Base-by-base conservation (phyloP, 768 basidiomycete genomes). In the Mycena amicta region DNA sequence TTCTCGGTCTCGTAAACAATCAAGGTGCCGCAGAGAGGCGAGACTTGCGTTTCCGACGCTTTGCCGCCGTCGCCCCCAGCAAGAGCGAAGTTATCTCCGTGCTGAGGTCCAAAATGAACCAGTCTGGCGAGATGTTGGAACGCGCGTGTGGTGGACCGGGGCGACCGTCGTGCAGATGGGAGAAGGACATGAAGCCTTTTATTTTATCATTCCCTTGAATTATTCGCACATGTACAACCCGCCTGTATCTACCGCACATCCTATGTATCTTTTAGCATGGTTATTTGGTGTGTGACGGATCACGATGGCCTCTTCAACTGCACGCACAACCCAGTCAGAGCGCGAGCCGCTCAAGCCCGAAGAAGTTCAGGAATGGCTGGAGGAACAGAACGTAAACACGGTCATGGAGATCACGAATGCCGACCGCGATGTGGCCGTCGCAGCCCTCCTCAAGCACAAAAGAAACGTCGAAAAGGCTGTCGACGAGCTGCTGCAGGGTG, bases 161-260 rank as follows among this genome's bases (percentile, higher is more conserved):
- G 4, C 69, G 84, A 41, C 71, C 77, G 40, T 53, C 72, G 1
- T 91, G 89, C 67, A 81, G 77, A 60, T 90, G 88, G 88, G 83
- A 86, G 66, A 45, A 56, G 22, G 59, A 61, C 46, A 87, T 90
- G 83, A 87, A 85, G 71, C 66, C 67, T 45, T 87, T 77, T 66
- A 89, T 91, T 57, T 70, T 89, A 58, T 72, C 72, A 23, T 91
- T 81, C 69, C 89, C 89, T 29, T 90, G 70, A 81, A 45, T 26
- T 52, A n/a, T n/a, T n/a, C n/a, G n/a, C n/a, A n/a, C n/a, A n/a
- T 43, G 26, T 22, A 4, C n/a, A 20, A 47, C 58, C 47, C 40
- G 16, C 15, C 47, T 56, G 45, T 55, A 55, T 52, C 53, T 43
- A 43, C 43, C 20, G 46, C 33, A 61, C 53, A 56, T 25, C 46